Evolutionary conservation across 371 early-diverging fungal species (phyloP).

Genomic region (Mucor plumbeus): DNA sequence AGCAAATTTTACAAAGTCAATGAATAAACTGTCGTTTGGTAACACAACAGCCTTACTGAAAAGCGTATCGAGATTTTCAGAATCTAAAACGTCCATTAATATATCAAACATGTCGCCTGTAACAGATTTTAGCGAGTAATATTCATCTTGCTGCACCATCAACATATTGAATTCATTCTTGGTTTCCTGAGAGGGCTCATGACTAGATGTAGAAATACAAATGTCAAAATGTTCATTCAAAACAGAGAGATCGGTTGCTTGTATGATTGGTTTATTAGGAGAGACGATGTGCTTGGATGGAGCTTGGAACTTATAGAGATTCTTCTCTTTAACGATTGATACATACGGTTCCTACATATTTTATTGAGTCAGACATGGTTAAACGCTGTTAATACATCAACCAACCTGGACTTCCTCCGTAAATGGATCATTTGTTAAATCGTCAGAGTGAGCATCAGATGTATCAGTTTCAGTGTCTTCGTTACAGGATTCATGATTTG

Average conservation of each 20-base stretch:
- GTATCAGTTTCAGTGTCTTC: too few species aligned
- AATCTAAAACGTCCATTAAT: constrained; percentile 8
- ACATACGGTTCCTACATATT: too few species aligned
- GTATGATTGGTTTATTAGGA: constrained; percentile 24
- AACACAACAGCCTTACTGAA: constrained; percentile 12
- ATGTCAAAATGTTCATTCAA: constrained; percentile 23
- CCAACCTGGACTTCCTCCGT: background rate
- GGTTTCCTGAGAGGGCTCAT: constrained; percentile 18
- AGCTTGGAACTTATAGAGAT: constrained; percentile 18
- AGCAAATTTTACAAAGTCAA: constrained; percentile 24
- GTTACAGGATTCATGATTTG: too few species aligned
- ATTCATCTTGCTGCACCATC: constrained; percentile 3
- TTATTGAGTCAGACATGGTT: background rate
- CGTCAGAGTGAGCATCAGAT: too few species aligned
- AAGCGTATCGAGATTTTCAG: constrained; percentile 2
- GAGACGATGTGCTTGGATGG: constrained; percentile 18
- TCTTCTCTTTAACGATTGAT: constrained; percentile 25
- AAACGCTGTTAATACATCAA: background rate
- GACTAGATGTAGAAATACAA: background rate
- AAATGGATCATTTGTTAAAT: constrained; percentile 2
- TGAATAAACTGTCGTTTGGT: constrained; percentile 8
- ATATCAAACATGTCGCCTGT: constrained; percentile 17
- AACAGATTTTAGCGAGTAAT: background rate
- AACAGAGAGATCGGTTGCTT: constrained; percentile 23
- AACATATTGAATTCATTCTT: constrained; percentile 10